Evolutionary conservation across 768 basidiomycete genomes (phyloP).

Genomic region (Filobasidium wieringae): DNA sequence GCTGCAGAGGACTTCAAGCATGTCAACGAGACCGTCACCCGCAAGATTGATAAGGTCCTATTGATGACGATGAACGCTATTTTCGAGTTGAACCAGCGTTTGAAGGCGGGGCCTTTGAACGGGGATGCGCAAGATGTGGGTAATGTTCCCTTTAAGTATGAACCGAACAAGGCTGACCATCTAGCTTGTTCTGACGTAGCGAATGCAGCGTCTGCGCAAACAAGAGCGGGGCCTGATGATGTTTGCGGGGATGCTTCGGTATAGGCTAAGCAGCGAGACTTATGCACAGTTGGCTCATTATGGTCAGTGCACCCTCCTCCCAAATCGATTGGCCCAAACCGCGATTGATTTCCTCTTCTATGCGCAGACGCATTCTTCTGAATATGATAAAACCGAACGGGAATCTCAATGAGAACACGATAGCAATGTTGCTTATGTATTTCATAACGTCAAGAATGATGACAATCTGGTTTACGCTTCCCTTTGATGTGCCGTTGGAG

Average conservation of each 20-base stretch:
- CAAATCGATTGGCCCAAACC: not conserved
- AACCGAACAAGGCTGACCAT: constrained; percentile 18
- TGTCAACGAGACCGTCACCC: constrained; percentile 68
- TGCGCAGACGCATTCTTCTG: constrained; percentile 19
- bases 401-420: too few relatives aligned
- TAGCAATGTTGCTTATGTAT: not conserved
- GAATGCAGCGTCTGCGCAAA: constrained; percentile 52
- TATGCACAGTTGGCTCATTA: constrained; percentile 56
- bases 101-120: constrained; percentile 59
- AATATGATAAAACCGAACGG: too few relatives aligned
- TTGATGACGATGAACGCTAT: constrained; percentile 86
- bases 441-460: not conserved
- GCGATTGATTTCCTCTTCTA: not conserved
- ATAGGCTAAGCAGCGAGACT: constrained; percentile 79
- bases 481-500: constrained; percentile 1
- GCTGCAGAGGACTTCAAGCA: constrained; percentile 82
- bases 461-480: not conserved
- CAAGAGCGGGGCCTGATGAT: constrained; percentile 78
- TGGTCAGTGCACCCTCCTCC: constrained; percentile 27
- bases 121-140: constrained; percentile 67
- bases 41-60: constrained; percentile 78
- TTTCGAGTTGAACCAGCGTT: constrained; percentile 62
- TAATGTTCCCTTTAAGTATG: constrained; percentile 22
- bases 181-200: constrained; percentile 41
- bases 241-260: constrained; percentile 61